Evolutionary conservation across 495 filamentous ascomycete species (phyloP).

Genomic region (Umbilicaria muhlenbergii): DNA sequence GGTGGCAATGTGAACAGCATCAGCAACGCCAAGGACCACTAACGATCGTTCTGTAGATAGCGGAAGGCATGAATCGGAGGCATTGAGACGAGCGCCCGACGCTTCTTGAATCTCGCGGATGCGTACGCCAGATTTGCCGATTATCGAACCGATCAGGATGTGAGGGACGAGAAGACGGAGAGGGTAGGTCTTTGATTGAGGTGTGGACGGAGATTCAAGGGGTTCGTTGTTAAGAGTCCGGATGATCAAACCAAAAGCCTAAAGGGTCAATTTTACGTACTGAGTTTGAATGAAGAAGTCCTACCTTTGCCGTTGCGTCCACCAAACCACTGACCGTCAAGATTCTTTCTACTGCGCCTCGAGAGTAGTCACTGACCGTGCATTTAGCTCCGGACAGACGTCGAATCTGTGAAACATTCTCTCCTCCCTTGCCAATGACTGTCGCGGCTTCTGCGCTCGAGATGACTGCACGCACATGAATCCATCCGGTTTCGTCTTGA

Average conservation of each 20-base stretch:
- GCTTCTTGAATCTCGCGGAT: slow-evolving; percentile 98
- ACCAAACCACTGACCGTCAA: slow-evolving; percentile 90
- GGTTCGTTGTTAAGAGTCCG: slow-evolving; percentile 95
- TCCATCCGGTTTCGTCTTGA: slow-evolving; percentile 88
- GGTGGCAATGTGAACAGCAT: slow-evolving; percentile 94
- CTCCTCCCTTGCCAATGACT: slow-evolving; percentile 94
- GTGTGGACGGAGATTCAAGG: slow-evolving; percentile 66
- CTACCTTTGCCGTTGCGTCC: slow-evolving; percentile 92
- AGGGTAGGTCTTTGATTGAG: slow-evolving; percentile 93
- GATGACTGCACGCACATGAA: slow-evolving; percentile 91
- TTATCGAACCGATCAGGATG: slow-evolving; percentile 95
- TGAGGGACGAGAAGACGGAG: slow-evolving; percentile 91
- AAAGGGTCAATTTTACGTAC: slow-evolving; percentile 2
- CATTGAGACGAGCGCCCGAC: slow-evolving; percentile 90
- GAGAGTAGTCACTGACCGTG: slow-evolving; percentile 94
- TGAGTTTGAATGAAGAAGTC: slow-evolving; percentile 9
- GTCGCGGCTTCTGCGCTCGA: slow-evolving; percentile 94
- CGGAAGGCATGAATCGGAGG: slow-evolving; percentile 85
- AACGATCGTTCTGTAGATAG: slow-evolving; percentile 90
- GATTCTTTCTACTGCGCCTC: slow-evolving; percentile 92
- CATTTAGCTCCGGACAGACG: slow-evolving; percentile 88
- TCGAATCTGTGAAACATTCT: slow-evolving; percentile 92
- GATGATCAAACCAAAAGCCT: slow-evolving; percentile 98
- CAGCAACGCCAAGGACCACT: slow-evolving; percentile 80
- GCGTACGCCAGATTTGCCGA: slow-evolving; percentile 84